Base-by-base conservation (phyloP, 2,329 filamentous ascomycete genomes). In the Fusarium nygamai region DNA sequence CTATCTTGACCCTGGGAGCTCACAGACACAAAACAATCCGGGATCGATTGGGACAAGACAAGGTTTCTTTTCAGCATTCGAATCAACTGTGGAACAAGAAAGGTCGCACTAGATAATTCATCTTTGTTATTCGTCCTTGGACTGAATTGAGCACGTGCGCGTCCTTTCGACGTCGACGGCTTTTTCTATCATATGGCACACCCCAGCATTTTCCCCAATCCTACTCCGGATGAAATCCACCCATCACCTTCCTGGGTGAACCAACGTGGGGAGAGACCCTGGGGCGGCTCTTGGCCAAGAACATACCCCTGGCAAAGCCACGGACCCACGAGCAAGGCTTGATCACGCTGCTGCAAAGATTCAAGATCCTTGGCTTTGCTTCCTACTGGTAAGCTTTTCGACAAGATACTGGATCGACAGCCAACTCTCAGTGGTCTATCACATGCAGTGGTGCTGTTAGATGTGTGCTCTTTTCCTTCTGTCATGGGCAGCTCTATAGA, bases 251-350 rank as follows among this genome's bases (percentile, higher is more conserved):
- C 74, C 47, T 59, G 67, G 47, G 39, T 75, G 73, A 66, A 73
- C 71, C 77, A 78, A 78, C 77, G 77, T 78, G 77, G 77, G 74
- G 60, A 61, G 59, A 62, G 61, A 60, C n/a, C 69, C 72, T 59
- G 56, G 54, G 62, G 72, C 61, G 70, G 69, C 72, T 76, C 68
- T 71, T 58, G 56, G 61, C 71, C 62, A 60, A 61, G 60, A 56
- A 66, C 20, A 54, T 56, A 66, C 69, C 74, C 76, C 72, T 73
- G 65, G 60, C 65, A n/a, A 63, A 59, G 54, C 58, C 68, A 66
- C 65, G 54, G 72, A 61, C 64, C 67, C 67, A 71, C 48, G 57
- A 56, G 38, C 46, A 58, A 71, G 66, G 43, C 64, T 72, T 70
- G 61, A 63, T 46, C 69, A 62, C 64, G 53, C 48, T 54, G 39